Evolutionary conservation across 176 grass and related monocot species (phyloP), one percentile per base, ranked within the genome.

Genomic region (Triticum dicoccoides): DNA sequence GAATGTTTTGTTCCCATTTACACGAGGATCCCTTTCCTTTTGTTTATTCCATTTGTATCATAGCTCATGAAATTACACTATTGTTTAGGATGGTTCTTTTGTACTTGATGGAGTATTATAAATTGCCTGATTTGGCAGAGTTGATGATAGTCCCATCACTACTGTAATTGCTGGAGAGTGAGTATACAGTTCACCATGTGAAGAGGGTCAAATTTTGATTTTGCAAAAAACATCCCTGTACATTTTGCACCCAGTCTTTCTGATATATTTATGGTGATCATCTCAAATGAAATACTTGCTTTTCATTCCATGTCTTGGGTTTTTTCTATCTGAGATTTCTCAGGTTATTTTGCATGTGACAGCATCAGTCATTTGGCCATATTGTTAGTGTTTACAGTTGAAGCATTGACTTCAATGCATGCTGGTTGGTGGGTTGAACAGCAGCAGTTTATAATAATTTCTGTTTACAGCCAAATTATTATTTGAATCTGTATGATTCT

Each of bases 41-140:
- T 82, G 45, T 88, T 88, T 78, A 88, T 91, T 91, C 83, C 78
- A 86, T 91, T 86, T 91, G 90, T 91, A 91, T 91, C 90, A 91
- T 91, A 91, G 86, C 90, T 91, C 82, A 91, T 86, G 86, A 88
- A 88, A 73, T 88, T 73, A 91, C 42, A 58, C 52, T 79, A 82
- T 86, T 82, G 83, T 85, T 82, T 88, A 82, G 72, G 82, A 85
- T 58, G 86, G 62, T 88, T 88, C 64, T 78, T 88, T 88, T 91
- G 78, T 88, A 91, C 81, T 86, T 78, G 59, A 74, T 91, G 82
- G 83, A 88, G 34, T 44, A 77, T 63, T 86, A 86, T 91, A 88
- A 86, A 69, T 73, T 86, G 82, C 85, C 80, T 79, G 58, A 90
- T 87, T 73, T 83, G 80, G 80, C 84, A 79, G 65, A 78, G 88